Percentiles rank a stretch among this genome's conserved stretches.
Evolutionary conservation across 768 basidiomycete species (phyloP).

Genomic region (Termitomyces sp.): DNA sequence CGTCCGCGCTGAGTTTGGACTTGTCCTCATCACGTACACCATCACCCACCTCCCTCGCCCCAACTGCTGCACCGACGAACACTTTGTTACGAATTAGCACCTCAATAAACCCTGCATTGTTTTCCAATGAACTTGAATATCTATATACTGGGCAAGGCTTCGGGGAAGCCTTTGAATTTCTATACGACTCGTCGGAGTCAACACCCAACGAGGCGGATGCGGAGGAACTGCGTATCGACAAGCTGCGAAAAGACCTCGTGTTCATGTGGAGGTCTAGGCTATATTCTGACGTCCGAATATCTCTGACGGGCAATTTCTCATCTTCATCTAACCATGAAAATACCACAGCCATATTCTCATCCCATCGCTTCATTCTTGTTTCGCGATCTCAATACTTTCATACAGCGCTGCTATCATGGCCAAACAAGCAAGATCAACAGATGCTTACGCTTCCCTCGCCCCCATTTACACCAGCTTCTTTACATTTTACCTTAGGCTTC

Average conservation of each 20-base stretch:
- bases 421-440: conserved; percentile 37
- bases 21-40: conserved; percentile 33
- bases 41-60: conserved; percentile 38
- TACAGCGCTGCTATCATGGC: conserved; percentile 69
- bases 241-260: conserved; percentile 87
- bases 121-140: conserved; percentile 88
- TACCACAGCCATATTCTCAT: conserved; percentile 80
- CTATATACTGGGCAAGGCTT: conserved; percentile 91
- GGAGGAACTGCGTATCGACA: conserved; percentile 61
- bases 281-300: conserved; percentile 87
- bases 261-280: conserved; percentile 96
- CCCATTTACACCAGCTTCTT: conserved; percentile 90
- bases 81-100: conserved; percentile 59
- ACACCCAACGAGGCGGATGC: conserved; percentile 39
- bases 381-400: conserved; percentile 89
- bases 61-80: conserved; percentile 34
- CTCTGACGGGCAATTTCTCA: conserved; percentile 65
- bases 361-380: conserved; percentile 89
- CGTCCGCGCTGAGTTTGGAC: conserved; percentile 58
- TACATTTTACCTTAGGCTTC: conserved; percentile 92
- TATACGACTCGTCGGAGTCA: conserved; percentile 66
- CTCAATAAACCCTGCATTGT: conserved; percentile 71
- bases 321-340: conserved; percentile 58
- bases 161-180: conserved; percentile 82
- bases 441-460: conserved; percentile 79